Evolutionary conservation across 2,329 filamentous ascomycete species (phyloP).

Genomic region (Lojkania enalia): DNA sequence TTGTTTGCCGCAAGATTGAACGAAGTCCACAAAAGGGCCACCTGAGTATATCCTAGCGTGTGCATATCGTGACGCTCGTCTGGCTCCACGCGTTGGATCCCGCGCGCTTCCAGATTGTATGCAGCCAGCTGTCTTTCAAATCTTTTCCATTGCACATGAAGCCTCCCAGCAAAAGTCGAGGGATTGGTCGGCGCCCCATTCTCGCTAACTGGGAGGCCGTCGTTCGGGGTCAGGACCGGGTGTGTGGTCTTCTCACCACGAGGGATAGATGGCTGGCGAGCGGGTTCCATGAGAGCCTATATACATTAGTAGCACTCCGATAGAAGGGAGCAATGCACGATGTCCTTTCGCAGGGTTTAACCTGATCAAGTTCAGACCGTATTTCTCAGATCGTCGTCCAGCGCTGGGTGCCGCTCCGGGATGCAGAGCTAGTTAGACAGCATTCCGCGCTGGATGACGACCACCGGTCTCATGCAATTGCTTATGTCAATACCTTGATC

Average conservation of each 20-base stretch:
- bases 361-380: conserved; percentile 60
- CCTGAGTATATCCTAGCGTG: conserved; percentile 59
- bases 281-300: conserved; percentile 36
- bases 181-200: conserved; percentile 3
- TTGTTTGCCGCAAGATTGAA: conserved; percentile 67
- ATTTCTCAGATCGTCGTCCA: conserved; percentile 52
- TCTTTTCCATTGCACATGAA: conserved; percentile 27
- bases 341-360: conserved; percentile 58
- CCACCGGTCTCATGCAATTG: conserved; percentile 46
- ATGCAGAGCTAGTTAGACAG: background rate
- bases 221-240: conserved; percentile 28
- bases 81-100: conserved; percentile 61
- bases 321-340: conserved; percentile 49
- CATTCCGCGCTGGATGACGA: conserved; percentile 18
- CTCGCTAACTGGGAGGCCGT: conserved; percentile 26
- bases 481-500: conserved; percentile 44
- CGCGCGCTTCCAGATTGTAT: conserved; percentile 63
- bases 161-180: conserved; percentile 12
- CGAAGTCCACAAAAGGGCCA: conserved; percentile 63
- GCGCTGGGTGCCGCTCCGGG: background rate
- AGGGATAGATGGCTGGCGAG: conserved; percentile 9
- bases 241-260: conserved; percentile 28
- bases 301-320: conserved; percentile 36
- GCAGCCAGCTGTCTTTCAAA: conserved; percentile 50
- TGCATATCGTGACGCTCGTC: conserved; percentile 58